Evolutionary conservation across 2,329 filamentous ascomycete species (phyloP).

Genomic region (Byssothecium circinans): DNA sequence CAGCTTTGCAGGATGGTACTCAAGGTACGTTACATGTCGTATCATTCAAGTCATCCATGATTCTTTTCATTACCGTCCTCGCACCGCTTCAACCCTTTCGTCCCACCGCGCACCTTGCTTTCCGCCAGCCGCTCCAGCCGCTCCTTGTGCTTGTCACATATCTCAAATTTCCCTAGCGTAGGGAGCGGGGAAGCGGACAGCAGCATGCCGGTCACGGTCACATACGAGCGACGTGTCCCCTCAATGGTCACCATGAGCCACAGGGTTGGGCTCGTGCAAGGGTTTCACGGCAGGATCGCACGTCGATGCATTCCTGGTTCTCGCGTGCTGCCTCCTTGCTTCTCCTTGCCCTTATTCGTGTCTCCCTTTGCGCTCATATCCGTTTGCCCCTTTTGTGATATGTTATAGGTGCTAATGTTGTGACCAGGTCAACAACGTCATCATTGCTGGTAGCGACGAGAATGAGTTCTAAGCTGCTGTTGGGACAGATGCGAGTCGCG

Average conservation of each 20-base stretch:
- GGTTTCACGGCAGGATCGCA: conserved; percentile 1
- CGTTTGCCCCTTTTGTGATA: too few relatives aligned
- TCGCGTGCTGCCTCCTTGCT: conserved; percentile 2
- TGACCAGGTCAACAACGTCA: conserved; percentile 77
- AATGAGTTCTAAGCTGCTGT: conserved; percentile 69
- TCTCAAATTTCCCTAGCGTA: background rate
- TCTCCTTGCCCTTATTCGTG: background rate
- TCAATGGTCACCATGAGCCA: conserved; percentile 8
- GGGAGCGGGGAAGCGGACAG: conserved; percentile 12
- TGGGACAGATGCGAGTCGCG: background rate
- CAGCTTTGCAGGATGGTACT: conserved; percentile 88
- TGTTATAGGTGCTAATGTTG: conserved; percentile 8
- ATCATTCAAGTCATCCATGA: conserved; percentile 19
- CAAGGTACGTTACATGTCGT: conserved; percentile 54
- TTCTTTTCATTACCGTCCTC: conserved; percentile 9
- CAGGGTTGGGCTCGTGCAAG: conserved; percentile 2
- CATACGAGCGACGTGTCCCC: conserved; percentile 4
- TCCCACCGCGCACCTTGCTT: conserved; percentile 8
- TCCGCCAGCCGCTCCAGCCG: conserved; percentile 6
- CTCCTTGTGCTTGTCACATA: conserved; percentile 6
- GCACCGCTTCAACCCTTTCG: conserved; percentile 9
- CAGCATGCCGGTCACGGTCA: conserved; percentile 10
- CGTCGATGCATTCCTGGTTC: conserved; percentile 1
- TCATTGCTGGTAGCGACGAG: conserved; percentile 82
- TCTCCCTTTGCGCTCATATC: conserved; percentile 2